Evolutionary conservation across 2,329 filamentous ascomycete genomes (phyloP), one percentile per base, ranked within the genome.

Genomic region (Arthroderma uncinatum): DNA sequence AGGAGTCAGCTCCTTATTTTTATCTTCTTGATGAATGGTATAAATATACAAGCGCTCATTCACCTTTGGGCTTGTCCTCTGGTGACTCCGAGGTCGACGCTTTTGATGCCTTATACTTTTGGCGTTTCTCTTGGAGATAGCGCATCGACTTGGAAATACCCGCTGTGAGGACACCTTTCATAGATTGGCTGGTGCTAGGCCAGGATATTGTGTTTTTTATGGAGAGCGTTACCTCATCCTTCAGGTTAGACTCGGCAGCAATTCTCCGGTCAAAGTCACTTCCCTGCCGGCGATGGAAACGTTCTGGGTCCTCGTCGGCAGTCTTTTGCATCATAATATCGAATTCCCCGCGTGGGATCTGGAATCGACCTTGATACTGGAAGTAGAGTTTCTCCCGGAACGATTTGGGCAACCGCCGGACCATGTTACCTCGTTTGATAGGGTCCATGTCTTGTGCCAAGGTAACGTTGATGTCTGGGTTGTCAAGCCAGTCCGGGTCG

Each of bases 381-480:
- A 95, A 95, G 74, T 98, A 98, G 0, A 98, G 77, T 59, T 89
- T 91, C 56, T 87, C 82, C 37, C 93, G 83, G 78, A 98, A 97
- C 4, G 84, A 79, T 65, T 86, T 86, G 2, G 93, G 93, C 9
- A 98, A 77, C 10, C 93, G 85, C 4, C 93, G 84, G 8, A 98
- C 92, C 89, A 98, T 98, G 72, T 98, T 98, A 16, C 88, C 89
- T 58, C 93, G 84, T 66, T 87, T 90, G 58, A 88, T 75, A 0
- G 91, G 88, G 65, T 95, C 88, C 90, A 97, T 94, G 66, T 97
- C 90, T 71, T 98, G 93, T 42, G 80, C 78, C 19, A 98, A 76
- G 14, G 75, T 78, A 63, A 88, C 79, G 62, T 93, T 83, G 25
- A 82, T 77, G 10, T 78, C 73, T 0, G 80, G 73, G 62, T 86